Conservation (phyloP, 2,329 filamentous ascomycete species). For the Esteya vermicola region DNA sequence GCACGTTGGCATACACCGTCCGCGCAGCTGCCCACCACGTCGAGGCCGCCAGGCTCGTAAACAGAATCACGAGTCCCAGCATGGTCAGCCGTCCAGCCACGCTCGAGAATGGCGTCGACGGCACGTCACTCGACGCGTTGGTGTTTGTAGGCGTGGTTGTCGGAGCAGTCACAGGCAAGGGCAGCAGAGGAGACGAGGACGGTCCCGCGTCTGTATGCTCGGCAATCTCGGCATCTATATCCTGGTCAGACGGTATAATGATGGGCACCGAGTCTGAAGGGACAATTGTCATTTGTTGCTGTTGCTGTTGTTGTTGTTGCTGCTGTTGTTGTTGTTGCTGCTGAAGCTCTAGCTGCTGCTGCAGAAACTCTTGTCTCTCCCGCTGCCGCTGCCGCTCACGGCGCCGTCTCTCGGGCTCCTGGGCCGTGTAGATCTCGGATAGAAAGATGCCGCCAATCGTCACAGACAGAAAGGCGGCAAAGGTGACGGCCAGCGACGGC, state of each 20-base stretch:
- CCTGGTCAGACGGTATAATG: conserved; percentile 50
- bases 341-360: too few relatives aligned
- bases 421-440: conserved; percentile 44
- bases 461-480: conserved; percentile 40
- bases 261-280: conserved; percentile 22
- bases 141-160: conserved; percentile 16
- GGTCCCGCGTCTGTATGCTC: conserved; percentile 17
- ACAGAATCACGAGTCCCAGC: conserved; percentile 37
- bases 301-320: not conserved
- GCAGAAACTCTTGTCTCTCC: conserved; percentile 15
- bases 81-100: conserved; percentile 45
- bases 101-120: conserved; percentile 30
- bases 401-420: conserved; percentile 41
- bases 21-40: conserved; percentile 45
- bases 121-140: conserved; percentile 12
- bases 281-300: not conserved
- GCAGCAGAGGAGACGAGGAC: conserved; percentile 13
- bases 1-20: conserved; percentile 42
- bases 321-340: not conserved
- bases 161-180: conserved; percentile 15
- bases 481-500: conserved; percentile 39
- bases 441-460: conserved; percentile 43
- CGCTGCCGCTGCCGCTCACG: conserved; percentile 21
- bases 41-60: conserved; percentile 43
- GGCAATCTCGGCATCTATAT: conserved; percentile 45